Evolutionary conservation across 2,329 filamentous ascomycete species (phyloP).

Genomic region (Iodosphaeria phyllophila): DNA sequence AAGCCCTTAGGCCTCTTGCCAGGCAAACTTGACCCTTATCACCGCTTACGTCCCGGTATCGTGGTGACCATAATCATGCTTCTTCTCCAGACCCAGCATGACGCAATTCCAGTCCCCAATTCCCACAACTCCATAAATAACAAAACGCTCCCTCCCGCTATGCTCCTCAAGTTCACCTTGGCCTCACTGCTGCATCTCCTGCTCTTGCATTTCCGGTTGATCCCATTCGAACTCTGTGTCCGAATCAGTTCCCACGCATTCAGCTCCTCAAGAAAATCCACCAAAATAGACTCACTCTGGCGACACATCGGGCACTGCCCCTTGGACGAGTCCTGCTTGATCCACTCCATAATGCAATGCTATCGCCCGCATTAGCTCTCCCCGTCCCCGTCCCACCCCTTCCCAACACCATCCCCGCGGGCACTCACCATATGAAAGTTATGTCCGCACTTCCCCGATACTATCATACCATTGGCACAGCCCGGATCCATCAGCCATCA

Average conservation of each 20-base stretch:
- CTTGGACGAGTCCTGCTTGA: conserved; percentile 82
- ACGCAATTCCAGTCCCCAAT: no score
- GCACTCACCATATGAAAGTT: conserved; percentile 81
- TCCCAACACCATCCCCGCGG: conserved; percentile 32
- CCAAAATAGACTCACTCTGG: conserved; percentile 60
- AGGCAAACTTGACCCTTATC: no score
- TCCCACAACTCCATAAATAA: no score
- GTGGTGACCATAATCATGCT: no score
- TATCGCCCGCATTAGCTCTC: conserved; percentile 18
- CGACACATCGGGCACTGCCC: conserved; percentile 97
- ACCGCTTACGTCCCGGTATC: no score
- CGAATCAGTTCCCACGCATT: neutral
- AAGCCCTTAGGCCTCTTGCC: no score
- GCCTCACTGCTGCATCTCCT: conserved; percentile 7
- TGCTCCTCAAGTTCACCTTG: neutral
- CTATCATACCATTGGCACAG: conserved; percentile 23
- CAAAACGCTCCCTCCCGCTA: no score
- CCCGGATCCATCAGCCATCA: no score
- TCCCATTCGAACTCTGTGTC: conserved; percentile 17
- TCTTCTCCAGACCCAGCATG: neutral
- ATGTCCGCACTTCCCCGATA: conserved; percentile 91
- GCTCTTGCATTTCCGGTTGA: conserved; percentile 6
- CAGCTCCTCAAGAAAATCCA: neutral
- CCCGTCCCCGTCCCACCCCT: no score
- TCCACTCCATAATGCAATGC: conserved; percentile 95